A percentile compares a stretch with the other conserved stretches of the same genome.
These are phyloP conservation scores for Panicum hallii DNA, from an alignment of 202 grass and related monocot genomes.

Conservation along the genomic window DNA sequence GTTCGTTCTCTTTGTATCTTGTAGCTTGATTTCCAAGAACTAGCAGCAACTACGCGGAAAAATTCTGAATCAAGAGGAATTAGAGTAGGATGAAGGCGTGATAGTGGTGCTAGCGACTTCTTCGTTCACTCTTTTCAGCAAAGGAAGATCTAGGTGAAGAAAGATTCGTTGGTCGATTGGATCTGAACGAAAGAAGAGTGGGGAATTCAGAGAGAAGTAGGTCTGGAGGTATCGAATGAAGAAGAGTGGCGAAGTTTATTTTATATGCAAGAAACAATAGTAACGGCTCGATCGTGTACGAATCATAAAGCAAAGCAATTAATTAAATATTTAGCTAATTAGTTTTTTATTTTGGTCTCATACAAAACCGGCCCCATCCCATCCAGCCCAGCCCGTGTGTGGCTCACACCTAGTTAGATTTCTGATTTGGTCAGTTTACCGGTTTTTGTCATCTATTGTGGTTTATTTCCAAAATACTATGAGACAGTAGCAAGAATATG, in stretches of 20 bases:
- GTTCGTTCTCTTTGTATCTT: background rate
- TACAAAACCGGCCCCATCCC: background rate
- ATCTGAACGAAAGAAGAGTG: background rate
- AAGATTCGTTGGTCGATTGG: background rate
- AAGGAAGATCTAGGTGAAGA: background rate
- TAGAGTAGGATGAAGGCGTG: background rate
- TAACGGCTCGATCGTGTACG: background rate
- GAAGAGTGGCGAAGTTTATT: background rate
- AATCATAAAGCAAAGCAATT: background rate
- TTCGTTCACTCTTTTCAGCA: background rate
- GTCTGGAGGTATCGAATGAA: background rate
- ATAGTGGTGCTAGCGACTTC: background rate
- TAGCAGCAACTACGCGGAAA: fast-evolving
- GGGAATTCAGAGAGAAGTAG: no score
- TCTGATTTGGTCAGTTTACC: no score
- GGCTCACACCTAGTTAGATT: no score
- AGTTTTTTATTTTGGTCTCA: background rate
- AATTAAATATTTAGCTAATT: background rate
- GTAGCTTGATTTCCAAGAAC: background rate
- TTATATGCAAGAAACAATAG: background rate
- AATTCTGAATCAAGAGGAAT: background rate
- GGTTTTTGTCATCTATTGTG: no score
- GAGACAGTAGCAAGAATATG: no score
- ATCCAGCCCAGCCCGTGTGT: no score
- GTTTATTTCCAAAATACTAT: no score